Evolutionary conservation across 176 grass and related monocot genomes (phyloP), one percentile per base, ranked within the genome.

Genomic region (Oryza coarctata): DNA sequence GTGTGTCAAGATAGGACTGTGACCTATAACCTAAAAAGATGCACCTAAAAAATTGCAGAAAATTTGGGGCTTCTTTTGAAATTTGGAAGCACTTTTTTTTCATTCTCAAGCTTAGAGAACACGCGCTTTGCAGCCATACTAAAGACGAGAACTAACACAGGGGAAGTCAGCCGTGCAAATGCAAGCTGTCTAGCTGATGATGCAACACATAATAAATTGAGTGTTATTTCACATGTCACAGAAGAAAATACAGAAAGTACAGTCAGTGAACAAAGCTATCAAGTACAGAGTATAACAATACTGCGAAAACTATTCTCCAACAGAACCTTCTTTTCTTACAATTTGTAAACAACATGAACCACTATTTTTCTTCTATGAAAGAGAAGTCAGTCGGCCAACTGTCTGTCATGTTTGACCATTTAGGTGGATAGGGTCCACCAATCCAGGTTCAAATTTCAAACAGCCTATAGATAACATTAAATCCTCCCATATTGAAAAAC

Each of bases 401-500:
- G 33, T 60, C 7, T 60, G 22, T 1, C 22, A 9, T 63, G 13
- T 41, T 82, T 8, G 2, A 45, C 49, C 62, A 10, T 25, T 27
- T 12, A 9, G 5, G 31, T 50, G 17, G 6, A 17, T 43, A 29
- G 70, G 13, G 55, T 68, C 71, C n/a, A n/a, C n/a, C n/a, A n/a
- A n/a, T n/a, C n/a, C 2, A 64, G 52, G 39, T 40, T 73, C 18
- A 80, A 71, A 36, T 65, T 17, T 31, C 26, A 13, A 82, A 63
- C 47, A 88, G 17, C 18, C 41, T 71, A 58, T 12, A 34, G 61
- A 79, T 39, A 63, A 70, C 26, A 12, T 63, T 49, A 38, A 50
- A 75, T 32, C 29, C 57, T 73, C 8, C 55, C 55, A 60, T 63
- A 6, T 57, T 14, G 20, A 80, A 20, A 82, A 87, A 10, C 26